Conservation (phyloP, 73 alveolate genomes). For the Uronychia binucleata region DNA sequence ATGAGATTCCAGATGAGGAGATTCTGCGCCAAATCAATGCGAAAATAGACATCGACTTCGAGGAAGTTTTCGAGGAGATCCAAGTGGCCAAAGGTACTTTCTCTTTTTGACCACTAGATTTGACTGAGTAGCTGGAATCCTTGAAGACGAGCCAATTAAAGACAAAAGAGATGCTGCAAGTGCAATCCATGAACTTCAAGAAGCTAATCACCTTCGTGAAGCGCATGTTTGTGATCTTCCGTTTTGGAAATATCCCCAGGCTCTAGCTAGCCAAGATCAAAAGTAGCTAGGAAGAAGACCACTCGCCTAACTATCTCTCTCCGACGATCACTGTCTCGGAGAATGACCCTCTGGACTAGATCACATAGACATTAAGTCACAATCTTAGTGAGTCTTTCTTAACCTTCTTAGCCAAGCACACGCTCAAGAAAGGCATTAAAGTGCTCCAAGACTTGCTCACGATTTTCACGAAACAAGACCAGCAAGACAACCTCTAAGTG, state of each 20-base stretch:
- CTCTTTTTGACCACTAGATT: neutral
- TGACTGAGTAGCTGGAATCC: too few species aligned
- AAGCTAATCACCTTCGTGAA: neutral
- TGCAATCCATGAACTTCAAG: neutral
- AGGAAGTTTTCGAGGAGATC: neutral
- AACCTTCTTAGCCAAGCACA: neutral
- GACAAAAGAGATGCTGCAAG: neutral
- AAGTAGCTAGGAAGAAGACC: neutral
- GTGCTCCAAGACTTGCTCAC: neutral
- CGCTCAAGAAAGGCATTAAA: neutral
- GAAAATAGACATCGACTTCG: slow-evolving; percentile 6
- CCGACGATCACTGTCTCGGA: neutral
- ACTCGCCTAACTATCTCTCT: neutral
- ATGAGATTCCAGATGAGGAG: neutral
- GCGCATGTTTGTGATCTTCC: neutral
- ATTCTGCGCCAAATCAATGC: slow-evolving; percentile 1
- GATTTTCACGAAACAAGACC: neutral
- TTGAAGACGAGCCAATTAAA: neutral
- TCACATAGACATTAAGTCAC: neutral
- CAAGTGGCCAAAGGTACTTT: neutral
- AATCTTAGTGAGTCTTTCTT: neutral
- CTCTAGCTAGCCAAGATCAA: neutral
- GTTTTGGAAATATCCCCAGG: neutral
- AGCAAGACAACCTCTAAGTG: too few species aligned
- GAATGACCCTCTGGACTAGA: neutral